Conservation (phyloP, 176 grass and related monocot species). For the Cenchrus americanus region DNA sequence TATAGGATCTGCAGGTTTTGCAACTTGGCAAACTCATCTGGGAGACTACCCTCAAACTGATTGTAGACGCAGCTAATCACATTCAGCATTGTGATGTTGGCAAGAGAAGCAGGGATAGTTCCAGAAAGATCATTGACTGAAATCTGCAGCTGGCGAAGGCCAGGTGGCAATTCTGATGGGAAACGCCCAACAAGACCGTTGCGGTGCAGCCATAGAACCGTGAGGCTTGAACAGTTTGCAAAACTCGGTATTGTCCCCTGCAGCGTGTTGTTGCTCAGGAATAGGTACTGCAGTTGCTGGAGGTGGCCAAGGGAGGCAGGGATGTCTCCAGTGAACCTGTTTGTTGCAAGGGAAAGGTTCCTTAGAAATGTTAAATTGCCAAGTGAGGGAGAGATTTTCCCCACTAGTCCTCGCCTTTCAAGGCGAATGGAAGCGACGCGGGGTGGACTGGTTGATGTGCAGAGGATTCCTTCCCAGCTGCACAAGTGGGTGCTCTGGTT, state of each 20-base stretch:
- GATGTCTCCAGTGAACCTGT: constrained; percentile 22
- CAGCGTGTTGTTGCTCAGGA: constrained; percentile 1
- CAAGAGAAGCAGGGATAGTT: neutral
- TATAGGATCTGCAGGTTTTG: neutral
- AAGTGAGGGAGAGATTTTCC: constrained; percentile 26
- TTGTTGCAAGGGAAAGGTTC: neutral
- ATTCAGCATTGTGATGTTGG: neutral
- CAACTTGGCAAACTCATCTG: constrained; percentile 21
- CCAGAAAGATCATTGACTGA: neutral
- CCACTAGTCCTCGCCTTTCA: neutral
- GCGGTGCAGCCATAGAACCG: neutral
- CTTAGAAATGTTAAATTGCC: constrained; percentile 13
- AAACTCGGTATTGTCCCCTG: neutral
- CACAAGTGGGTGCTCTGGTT: constrained; percentile 43
- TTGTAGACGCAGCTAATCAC: neutral
- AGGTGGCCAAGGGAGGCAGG: constrained; percentile 33
- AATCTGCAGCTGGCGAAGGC: neutral
- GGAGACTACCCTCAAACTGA: constrained; percentile 29
- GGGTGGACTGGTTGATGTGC: neutral
- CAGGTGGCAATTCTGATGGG: neutral
- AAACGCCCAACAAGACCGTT: neutral
- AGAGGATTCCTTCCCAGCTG: constrained; percentile 16
- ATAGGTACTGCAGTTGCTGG: neutral
- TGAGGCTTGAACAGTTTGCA: neutral
- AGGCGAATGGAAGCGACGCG: constrained; percentile 13